These are phyloP conservation scores for Xerocomus brunneocitrinus DNA, from an alignment of 768 basidiomycete species.

Conservation along the genomic window DNA sequence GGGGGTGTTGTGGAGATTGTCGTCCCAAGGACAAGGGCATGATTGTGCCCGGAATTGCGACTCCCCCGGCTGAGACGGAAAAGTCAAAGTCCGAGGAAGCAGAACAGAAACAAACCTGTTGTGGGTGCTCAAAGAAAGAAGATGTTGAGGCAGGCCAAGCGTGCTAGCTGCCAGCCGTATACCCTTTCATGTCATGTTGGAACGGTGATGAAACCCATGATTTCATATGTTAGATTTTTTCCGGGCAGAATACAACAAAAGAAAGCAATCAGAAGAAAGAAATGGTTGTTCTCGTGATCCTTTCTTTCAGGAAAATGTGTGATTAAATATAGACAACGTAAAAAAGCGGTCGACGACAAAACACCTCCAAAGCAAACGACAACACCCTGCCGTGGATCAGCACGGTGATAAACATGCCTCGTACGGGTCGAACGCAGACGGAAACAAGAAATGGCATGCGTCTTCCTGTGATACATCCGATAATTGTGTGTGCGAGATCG, in stretches of 20 bases:
- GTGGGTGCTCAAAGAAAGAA: background rate
- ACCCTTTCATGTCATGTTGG: background rate
- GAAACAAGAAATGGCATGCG: background rate
- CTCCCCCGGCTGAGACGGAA: background rate
- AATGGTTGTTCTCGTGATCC: background rate
- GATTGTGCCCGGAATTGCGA: background rate
- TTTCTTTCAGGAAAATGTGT: conserved; percentile 1
- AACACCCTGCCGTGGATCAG: background rate
- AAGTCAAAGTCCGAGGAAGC: background rate
- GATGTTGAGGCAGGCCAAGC: background rate
- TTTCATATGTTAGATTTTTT: conserved; percentile 9
- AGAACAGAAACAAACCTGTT: conserved; percentile 1
- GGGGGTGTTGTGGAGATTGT: conserved; percentile 32
- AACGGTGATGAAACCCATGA: background rate
- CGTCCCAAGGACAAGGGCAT: background rate
- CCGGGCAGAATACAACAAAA: conserved; percentile 8
- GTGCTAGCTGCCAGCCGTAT: background rate
- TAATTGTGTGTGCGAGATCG: background rate
- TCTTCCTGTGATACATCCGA: conserved; percentile 6
- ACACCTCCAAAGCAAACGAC: background rate
- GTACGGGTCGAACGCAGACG: background rate
- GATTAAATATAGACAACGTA: conserved; percentile 1
- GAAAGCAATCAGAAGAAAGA: background rate
- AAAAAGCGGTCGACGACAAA: background rate
- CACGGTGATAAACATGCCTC: background rate